These are phyloP conservation scores for Sporisorium scitamineum DNA, from an alignment of 1,284 basidiomycete species.

Conservation along the genomic window DNA sequence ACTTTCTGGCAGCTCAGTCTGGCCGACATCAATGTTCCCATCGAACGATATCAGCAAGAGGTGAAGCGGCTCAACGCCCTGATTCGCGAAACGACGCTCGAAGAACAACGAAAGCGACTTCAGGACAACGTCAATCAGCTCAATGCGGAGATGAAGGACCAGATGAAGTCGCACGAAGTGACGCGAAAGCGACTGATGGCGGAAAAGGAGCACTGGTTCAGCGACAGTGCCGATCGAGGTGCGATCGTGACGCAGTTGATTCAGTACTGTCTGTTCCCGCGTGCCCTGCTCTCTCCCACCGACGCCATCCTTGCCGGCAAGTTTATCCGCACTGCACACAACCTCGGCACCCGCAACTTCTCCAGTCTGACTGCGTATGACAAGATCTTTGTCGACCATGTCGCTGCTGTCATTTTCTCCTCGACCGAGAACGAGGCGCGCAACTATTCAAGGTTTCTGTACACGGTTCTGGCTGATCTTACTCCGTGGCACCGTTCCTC, in stretches of 20 bases:
- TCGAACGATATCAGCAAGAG: conserved; percentile 68
- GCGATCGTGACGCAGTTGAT: conserved; percentile 73
- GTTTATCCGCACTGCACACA: conserved; percentile 88
- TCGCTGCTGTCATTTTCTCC: conserved; percentile 84
- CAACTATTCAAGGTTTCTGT: conserved; percentile 85
- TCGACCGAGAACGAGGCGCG: conserved; percentile 95
- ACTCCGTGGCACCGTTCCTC: conserved; percentile 82
- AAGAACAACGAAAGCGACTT: conserved; percentile 59
- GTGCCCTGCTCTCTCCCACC: conserved; percentile 90
- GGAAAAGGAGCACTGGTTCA: conserved; percentile 91
- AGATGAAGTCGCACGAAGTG: conserved; percentile 78
- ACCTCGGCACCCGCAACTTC: conserved; percentile 86
- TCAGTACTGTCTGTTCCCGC: conserved; percentile 92
- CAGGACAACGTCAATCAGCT: conserved; percentile 64
- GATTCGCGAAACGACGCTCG: conserved; percentile 49
- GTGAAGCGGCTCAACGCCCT: conserved; percentile 53
- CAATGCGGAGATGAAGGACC: conserved; percentile 78
- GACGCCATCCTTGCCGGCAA: conserved; percentile 95
- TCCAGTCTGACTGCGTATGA: conserved; percentile 87
- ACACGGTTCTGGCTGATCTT: conserved; percentile 81
- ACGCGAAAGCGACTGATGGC: conserved; percentile 80
- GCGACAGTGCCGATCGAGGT: conserved; percentile 34
- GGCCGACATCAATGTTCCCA: conserved; percentile 65
- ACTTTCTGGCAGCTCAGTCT: conserved; percentile 68
- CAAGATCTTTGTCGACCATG: conserved; percentile 73